Conservation (phyloP, 331 rosid species). For the Spiraea crenata region DNA sequence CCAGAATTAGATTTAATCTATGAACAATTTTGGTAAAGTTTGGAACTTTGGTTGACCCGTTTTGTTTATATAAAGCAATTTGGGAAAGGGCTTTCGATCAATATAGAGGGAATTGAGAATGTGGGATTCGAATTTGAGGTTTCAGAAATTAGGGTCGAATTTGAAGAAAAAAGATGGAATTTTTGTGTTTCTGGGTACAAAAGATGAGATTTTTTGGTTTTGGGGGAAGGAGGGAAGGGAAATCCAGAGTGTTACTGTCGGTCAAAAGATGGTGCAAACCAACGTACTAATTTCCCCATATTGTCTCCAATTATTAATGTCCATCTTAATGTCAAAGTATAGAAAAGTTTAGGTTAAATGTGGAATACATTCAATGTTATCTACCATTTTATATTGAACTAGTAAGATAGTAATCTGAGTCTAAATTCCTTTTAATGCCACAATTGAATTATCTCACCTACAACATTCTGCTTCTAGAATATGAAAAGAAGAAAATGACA, state of each 20-base stretch:
- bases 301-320: too few species aligned
- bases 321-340: too few species aligned
- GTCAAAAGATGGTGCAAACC: background rate
- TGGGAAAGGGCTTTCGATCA: background rate
- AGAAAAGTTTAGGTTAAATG: too few species aligned
- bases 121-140: background rate
- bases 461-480: too few species aligned
- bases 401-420: too few species aligned
- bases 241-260: background rate
- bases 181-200: too few species aligned
- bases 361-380: too few species aligned
- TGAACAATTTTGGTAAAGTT: slow-evolving; percentile 3
- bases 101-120: slow-evolving; percentile 18
- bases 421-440: too few species aligned
- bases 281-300: background rate
- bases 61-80: background rate
- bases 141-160: background rate
- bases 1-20: slow-evolving; percentile 10
- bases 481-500: too few species aligned
- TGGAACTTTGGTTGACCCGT: background rate
- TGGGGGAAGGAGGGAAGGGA: slow-evolving; percentile 11
- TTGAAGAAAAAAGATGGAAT: background rate
- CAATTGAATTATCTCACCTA: too few species aligned
- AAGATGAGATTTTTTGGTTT: background rate
- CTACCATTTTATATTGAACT: too few species aligned